phyloP scores from a whole-genome alignment of 2,329 filamentous ascomycete species.

The Fusarium multiceps region DNA sequence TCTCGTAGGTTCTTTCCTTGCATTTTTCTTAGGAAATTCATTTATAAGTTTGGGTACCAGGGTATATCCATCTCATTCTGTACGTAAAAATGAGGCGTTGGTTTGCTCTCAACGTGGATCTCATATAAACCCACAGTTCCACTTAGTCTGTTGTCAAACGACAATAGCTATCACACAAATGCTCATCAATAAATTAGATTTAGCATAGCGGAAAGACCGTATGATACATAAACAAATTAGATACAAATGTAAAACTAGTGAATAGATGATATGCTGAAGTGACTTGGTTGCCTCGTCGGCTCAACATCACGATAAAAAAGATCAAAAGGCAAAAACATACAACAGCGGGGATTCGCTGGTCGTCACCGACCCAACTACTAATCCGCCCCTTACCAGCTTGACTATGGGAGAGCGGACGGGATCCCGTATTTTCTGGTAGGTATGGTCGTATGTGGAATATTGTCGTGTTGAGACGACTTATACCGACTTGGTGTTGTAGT shows the following conservation, averaged over 20 bases:
- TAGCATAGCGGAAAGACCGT: too few relatives aligned
- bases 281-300: neutral
- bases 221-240: too few relatives aligned
- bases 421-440: constrained; percentile 12
- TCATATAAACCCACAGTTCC: neutral
- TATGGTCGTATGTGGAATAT: constrained; percentile 6
- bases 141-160: neutral
- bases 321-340: neutral
- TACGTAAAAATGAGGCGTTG: neutral
- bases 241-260: neutral
- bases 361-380: constrained; percentile 15
- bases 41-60: neutral
- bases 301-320: neutral
- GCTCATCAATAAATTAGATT: neutral
- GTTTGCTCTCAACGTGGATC: neutral
- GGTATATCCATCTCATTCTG: neutral
- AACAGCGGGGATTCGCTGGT: constrained; percentile 3
- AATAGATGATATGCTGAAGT: neutral
- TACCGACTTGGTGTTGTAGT: too few relatives aligned
- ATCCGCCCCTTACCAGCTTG: constrained; percentile 11
- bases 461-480: neutral
- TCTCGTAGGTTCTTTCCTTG: neutral
- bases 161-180: neutral
- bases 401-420: constrained; percentile 12
- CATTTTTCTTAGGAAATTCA: neutral